These are phyloP conservation scores for Candida odintsovae DNA, from an alignment of 805 yeast species.

Conservation along the genomic window DNA sequence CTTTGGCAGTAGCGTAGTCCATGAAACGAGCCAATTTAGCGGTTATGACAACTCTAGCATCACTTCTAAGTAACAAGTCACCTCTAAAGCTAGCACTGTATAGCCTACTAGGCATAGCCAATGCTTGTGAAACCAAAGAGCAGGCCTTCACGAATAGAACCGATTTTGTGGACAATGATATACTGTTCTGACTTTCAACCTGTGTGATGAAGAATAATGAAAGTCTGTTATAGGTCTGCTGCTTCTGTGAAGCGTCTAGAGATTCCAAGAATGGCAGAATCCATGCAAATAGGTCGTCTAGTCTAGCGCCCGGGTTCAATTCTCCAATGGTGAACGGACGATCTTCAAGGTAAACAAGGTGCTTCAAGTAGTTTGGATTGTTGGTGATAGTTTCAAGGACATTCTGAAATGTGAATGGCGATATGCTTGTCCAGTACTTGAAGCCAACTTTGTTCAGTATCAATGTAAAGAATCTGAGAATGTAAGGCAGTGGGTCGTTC, in stretches of 20 bases:
- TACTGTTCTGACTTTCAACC: slow-evolving; percentile 29
- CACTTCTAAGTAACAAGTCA: slow-evolving; percentile 39
- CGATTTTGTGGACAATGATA: slow-evolving; percentile 31
- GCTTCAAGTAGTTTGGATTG: slow-evolving; percentile 41
- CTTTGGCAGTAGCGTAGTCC: slow-evolving; percentile 25
- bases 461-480: slow-evolving; percentile 46
- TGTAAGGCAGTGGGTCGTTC: slow-evolving; percentile 34
- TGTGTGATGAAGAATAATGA: slow-evolving; percentile 42
- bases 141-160: slow-evolving; percentile 27
- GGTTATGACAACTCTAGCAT: slow-evolving; percentile 41
- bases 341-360: slow-evolving; percentile 27
- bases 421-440: slow-evolving; percentile 49
- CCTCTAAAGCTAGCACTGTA: slow-evolving; percentile 27
- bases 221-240: slow-evolving; percentile 46
- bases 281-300: slow-evolving; percentile 52
- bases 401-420: slow-evolving; percentile 50
- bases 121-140: slow-evolving; percentile 5
- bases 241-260: slow-evolving; percentile 42
- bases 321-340: slow-evolving; percentile 25
- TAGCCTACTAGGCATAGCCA: slow-evolving; percentile 12
- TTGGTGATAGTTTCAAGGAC: slow-evolving; percentile 55
- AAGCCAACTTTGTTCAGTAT: slow-evolving; percentile 37
- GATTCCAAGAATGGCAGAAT: slow-evolving; percentile 38
- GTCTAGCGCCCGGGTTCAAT: slow-evolving; percentile 26
- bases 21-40: slow-evolving; percentile 28